A percentile compares a stretch with the other conserved stretches of the same genome.
Evolutionary conservation across 352 stramenopile genomes (phyloP).

Genomic region (Phytophthora fragariaefolia): DNA sequence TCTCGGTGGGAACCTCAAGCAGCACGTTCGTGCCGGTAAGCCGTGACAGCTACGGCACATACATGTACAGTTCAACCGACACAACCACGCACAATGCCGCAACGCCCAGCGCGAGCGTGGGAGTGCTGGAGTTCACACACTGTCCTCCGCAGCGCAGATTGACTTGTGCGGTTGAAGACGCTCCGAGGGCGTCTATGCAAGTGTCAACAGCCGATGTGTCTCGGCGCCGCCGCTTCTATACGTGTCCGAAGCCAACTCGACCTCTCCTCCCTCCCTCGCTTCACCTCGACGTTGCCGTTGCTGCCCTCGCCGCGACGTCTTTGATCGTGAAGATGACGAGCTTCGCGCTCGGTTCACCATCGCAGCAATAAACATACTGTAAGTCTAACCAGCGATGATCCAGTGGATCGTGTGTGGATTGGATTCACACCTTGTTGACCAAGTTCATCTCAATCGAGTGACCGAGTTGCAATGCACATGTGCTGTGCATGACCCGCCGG

Average conservation of each 20-base stretch:
- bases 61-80: neutral
- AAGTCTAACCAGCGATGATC: too few relatives aligned
- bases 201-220: slow-evolving; percentile 23
- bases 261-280: neutral
- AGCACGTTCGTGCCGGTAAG: neutral
- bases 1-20: slow-evolving; percentile 19
- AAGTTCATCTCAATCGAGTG: slow-evolving; percentile 2
- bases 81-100: neutral
- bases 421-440: too few relatives aligned
- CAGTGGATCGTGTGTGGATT: too few relatives aligned
- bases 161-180: neutral
- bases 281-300: neutral
- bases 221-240: slow-evolving; percentile 11
- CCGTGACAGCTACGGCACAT: neutral
- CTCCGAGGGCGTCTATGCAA: neutral
- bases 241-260: slow-evolving; percentile 14
- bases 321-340: slow-evolving; percentile 22
- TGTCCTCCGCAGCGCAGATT: neutral
- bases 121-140: neutral
- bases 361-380: too few relatives aligned
- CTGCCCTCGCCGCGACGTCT: slow-evolving; percentile 8
- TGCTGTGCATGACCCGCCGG: slow-evolving; percentile 3
- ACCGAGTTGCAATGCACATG: slow-evolving; percentile 2
- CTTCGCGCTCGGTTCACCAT: neutral
- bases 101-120: neutral